These are phyloP conservation scores for Hypoxylon sp. DNA, from an alignment of 2,329 filamentous ascomycete species.

Conservation along the genomic window DNA sequence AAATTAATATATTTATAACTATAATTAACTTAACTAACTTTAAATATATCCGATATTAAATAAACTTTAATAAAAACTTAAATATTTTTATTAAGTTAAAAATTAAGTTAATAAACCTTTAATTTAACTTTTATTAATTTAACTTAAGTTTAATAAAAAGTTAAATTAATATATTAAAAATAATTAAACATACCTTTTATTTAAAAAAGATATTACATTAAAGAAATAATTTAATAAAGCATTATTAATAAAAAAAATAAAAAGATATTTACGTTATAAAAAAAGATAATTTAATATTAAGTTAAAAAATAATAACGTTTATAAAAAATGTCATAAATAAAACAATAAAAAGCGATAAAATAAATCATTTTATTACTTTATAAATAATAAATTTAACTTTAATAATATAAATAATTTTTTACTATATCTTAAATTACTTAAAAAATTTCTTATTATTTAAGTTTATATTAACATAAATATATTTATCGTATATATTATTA, in stretches of 20 bases:
- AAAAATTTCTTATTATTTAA: background rate
- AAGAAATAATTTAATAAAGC: background rate
- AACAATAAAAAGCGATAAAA: background rate
- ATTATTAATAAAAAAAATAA: slow-evolving; percentile 1
- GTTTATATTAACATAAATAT: background rate
- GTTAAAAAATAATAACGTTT: background rate
- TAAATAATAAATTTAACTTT: slow-evolving; percentile 5
- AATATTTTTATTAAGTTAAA: too few relatives aligned
- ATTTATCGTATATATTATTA: background rate
- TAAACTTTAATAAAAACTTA: too few relatives aligned
- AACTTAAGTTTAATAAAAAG: background rate
- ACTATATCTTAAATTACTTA: background rate
- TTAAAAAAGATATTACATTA: background rate
- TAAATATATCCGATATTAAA: too few relatives aligned
- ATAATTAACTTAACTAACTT: too few relatives aligned
- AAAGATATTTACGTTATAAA: background rate
- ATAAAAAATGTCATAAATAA: background rate
- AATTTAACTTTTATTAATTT: background rate
- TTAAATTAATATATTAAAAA: background rate
- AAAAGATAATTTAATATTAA: slow-evolving; percentile 4
- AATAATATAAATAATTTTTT: background rate
- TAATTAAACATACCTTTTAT: slow-evolving; percentile 2
- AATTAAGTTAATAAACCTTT: background rate
- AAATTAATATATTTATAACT: too few relatives aligned
- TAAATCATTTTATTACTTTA: slow-evolving; percentile 1